Evolutionary conservation across 1,284 basidiomycete genomes (phyloP), one percentile per base, ranked within the genome.

Genomic region (Thelephora terrestris): DNA sequence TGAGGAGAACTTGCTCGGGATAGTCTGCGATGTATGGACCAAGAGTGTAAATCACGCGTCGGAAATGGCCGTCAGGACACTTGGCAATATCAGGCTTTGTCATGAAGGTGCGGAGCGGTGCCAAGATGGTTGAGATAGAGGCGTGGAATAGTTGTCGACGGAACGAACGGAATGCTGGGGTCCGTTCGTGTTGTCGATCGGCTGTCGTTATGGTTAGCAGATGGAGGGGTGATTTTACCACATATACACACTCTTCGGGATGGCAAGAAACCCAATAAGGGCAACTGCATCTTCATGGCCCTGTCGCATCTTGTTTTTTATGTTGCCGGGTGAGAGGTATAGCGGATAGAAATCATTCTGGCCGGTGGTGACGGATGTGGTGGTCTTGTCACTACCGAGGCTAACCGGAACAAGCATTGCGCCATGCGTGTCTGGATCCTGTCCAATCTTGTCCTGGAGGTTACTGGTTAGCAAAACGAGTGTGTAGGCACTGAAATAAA

Each of bases 21-120:
- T 64, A 64, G 40, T 64, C 61, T 4, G 58, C 58, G 21, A 64
- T 61, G 46, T 60, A 61, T 3, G 60, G 57, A 3, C 58, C 61
- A 20, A 64, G 29, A 7, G 56, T 52, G 44, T 56, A 61, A 14
- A 64, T 57, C 1, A 50, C 48, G 1, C 47, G 42, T 3, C 53
- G 48, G 42, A 43, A 63, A 36, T 63, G 57, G 3, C 53, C 54
- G 40, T 64, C 62, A 1, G 49, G 20, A 39, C 62, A 64, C 5
- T 35, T 49, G 0, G 52, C 42, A 0, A 62, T 47, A 12, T 59
- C 52, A 7, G 57, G 58, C 1, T 23, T 50, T 23, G 48, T 50
- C 57, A 63, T 63, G 7, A 17, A 47, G 0, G 53, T 49, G 7
- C 42, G 46, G 2, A 60, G 47, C 16, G 50, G 21, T 5, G 46